Conservation (phyloP, 1,284 basidiomycete species). For the Moniliophthora roreri region DNA sequence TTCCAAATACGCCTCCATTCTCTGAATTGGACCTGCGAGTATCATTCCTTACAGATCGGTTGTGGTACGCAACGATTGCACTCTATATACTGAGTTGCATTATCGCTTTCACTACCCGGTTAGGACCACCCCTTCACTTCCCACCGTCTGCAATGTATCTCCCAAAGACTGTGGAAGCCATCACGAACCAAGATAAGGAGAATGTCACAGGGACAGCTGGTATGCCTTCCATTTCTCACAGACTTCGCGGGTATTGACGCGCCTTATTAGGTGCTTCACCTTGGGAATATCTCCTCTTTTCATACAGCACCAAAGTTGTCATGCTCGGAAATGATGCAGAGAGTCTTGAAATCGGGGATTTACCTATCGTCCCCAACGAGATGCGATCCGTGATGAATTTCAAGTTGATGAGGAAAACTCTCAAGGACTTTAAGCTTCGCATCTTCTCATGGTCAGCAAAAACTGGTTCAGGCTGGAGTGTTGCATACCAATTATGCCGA, state of each 20-base stretch:
- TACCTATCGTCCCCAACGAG: constrained; percentile 73
- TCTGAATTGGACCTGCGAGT: constrained; percentile 15
- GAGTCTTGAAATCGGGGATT: constrained; percentile 81
- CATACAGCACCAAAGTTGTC: constrained; percentile 82
- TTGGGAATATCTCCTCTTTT: constrained; percentile 69
- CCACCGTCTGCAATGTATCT: constrained; percentile 74
- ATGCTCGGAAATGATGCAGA: constrained; percentile 74
- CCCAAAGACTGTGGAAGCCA: constrained; percentile 57
- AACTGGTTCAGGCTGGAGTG: constrained; percentile 61
- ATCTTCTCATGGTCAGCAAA: constrained; percentile 46
- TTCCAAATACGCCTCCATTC: constrained; percentile 44
- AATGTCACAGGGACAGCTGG: constrained; percentile 67
- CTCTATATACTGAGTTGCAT: constrained; percentile 50
- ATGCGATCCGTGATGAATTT: constrained; percentile 70
- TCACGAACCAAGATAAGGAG: constrained; percentile 55
- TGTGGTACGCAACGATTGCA: constrained; percentile 50
- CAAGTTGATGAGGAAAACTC: constrained; percentile 43
- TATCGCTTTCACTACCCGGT: constrained; percentile 59
- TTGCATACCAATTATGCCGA: constrained; percentile 57
- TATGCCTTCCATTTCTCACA: constrained; percentile 26
- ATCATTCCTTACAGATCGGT: constrained; percentile 22
- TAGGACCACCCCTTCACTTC: constrained; percentile 74
- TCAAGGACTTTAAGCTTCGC: constrained; percentile 40
- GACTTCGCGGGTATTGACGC: background rate
- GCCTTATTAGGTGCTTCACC: constrained; percentile 43